phyloP scores from a whole-genome alignment of 2,329 filamentous ascomycete species.

The Drechslera avenae region DNA sequence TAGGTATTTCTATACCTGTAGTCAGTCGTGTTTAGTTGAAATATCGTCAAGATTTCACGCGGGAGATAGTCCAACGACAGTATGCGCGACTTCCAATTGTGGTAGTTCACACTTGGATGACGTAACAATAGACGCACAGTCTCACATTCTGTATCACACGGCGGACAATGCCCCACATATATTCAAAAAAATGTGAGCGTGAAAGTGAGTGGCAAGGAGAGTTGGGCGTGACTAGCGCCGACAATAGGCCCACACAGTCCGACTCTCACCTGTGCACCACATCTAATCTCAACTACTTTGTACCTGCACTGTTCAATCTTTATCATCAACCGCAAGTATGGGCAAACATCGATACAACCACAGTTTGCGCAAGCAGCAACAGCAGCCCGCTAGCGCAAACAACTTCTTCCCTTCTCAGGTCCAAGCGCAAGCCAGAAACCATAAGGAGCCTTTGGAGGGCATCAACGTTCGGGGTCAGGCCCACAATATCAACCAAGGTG shows the following conservation, averaged over 20 bases:
- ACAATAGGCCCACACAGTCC: conserved; percentile 9
- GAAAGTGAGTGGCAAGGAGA: conserved; percentile 1
- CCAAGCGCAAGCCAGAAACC: not conserved
- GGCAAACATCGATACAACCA: not conserved
- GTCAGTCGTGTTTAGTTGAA: too few species aligned
- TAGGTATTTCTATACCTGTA: too few species aligned
- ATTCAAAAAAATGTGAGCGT: not conserved
- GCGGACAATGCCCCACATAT: too few species aligned
- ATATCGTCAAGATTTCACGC: too few species aligned
- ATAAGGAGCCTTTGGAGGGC: too few species aligned
- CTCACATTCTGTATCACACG: too few species aligned
- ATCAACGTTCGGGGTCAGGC: not conserved
- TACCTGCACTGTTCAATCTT: not conserved
- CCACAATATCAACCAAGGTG: not conserved
- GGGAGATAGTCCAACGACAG: too few species aligned
- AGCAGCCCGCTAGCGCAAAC: not conserved
- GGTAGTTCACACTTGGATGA: too few species aligned
- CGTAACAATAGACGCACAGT: too few species aligned
- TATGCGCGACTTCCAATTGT: too few species aligned
- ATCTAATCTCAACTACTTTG: not conserved
- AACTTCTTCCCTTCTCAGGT: not conserved
- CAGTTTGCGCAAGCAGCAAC: not conserved
- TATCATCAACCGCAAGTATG: not conserved
- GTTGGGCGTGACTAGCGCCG: not conserved
- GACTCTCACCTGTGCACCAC: not conserved